Base-by-base conservation (phyloP, 495 filamentous ascomycete species). In the Penicillium nucicola region DNA sequence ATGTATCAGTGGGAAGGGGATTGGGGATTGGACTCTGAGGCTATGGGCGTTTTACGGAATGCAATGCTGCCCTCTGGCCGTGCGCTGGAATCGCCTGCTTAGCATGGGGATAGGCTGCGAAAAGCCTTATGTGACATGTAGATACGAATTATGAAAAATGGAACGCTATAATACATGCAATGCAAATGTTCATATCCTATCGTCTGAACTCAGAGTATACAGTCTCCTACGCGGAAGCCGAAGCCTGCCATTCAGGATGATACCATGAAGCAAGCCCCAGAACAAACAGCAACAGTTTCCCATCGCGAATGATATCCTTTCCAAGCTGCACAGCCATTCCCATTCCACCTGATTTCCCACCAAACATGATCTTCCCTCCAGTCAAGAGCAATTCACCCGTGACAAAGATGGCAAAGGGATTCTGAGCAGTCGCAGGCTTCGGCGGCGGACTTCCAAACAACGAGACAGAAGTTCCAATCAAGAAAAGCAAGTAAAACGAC, bases 361-460 rank as follows among this genome's bases (percentile, higher is more conserved):
- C 72, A 43, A 86, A 32, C 55, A 90, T 78, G 48, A 83, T 84
- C 52, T 88, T 72, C 18, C 80, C 79, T 7, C 79, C 80, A 53
- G 87, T 80, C 55, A 96, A 63, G 25, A 92, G 53, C 46, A 91
- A 65, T 73, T 96, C 89, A 10, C 82, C 87, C 2, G 89, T 90
- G 17, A 87, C 84, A 61, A 96, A 96, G 45, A 86, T 79, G 57
- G 86, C 82, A 69, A 93, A 96, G 18, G 79, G 76, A 38, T 77
- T 80, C 74, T 64, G 79, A 67, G 48, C 89, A 77, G 54, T 80
- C 73, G 75, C 91, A 84, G 41, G 86, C 68, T 39, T 86, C 74
- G 53, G 77, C 70, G 41, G 87, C 45, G 41, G 79, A 72, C 42
- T 66, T 2, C 74, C 74, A 22, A 68, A 77, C 36, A 64, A 59